A percentile compares a stretch with the other conserved stretches of the same genome.
Conservation (phyloP, 495 filamentous ascomycete species). For the Hypoxylon trugodes region DNA sequence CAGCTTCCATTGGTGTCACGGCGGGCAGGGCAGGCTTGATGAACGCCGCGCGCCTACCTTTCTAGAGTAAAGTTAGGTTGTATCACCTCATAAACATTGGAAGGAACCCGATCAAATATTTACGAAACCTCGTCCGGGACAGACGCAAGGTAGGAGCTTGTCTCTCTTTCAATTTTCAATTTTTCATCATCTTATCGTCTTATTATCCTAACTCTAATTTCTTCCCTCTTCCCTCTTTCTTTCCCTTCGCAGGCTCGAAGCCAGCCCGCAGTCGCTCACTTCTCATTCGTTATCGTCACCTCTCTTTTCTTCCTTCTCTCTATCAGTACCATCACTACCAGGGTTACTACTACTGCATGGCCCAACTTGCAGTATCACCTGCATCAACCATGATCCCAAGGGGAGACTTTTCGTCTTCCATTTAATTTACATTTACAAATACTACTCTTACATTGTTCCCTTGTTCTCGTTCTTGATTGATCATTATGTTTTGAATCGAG, state of each 20-base stretch:
- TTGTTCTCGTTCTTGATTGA: slow-evolving; percentile 42
- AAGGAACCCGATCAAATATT: slow-evolving; percentile 30
- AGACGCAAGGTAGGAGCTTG: slow-evolving; percentile 7
- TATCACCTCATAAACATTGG: slow-evolving; percentile 41
- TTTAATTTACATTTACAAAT: slow-evolving; percentile 32
- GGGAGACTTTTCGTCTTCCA: slow-evolving; percentile 35
- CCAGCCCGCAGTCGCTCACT: slow-evolving; percentile 21
- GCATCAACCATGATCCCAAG: slow-evolving; percentile 39
- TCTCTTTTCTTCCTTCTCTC: slow-evolving; percentile 40
- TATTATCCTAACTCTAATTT: not conserved
- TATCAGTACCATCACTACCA: slow-evolving; percentile 34
- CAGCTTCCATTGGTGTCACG: slow-evolving; percentile 39
- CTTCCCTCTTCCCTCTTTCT: slow-evolving; percentile 9
- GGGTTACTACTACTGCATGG: slow-evolving; percentile 35
- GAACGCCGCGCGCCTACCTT: slow-evolving; percentile 9
- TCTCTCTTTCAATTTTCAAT: no score
- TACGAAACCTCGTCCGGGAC: slow-evolving; percentile 36
- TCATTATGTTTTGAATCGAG: slow-evolving; percentile 48
- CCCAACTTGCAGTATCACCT: slow-evolving; percentile 36
- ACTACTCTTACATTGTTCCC: slow-evolving; percentile 37
- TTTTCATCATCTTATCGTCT: not conserved
- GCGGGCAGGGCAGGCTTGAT: not conserved
- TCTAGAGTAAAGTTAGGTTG: slow-evolving; percentile 18
- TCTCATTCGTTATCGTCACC: slow-evolving; percentile 8
- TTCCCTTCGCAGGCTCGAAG: slow-evolving; percentile 31